Base-by-base conservation (phyloP, 495 filamentous ascomycete genomes). In the Neurospora discreta region DNA sequence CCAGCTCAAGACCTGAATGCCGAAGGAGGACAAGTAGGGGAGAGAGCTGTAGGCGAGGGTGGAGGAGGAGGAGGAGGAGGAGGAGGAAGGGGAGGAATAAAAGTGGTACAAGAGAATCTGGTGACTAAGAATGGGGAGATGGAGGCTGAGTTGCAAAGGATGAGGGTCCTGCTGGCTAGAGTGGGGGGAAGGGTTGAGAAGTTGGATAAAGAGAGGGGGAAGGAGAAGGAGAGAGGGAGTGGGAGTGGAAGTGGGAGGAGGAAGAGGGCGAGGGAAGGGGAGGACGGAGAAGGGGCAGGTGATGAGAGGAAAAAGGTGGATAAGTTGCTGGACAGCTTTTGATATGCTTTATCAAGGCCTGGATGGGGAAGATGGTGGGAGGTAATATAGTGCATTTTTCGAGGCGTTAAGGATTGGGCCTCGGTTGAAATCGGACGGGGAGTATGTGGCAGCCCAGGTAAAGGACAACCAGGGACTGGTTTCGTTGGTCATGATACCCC, bases 91-190 rank as follows among this genome's bases (percentile, higher is more conserved):
- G 20, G 11, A 42, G 43, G 52, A 41, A 77, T 65, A 3, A 65
- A 83, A 42, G 85, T 84, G 60, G 87, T 97, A 33, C 93, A 97
- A 76, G 89, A 90, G 30, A 96, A 95, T 80, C 81, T 97, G 20
- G 85, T 93, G 11, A 91, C 88, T 16, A 86, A 87, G 58, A 90
- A 93, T 79, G 90, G 90, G n/a, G 88, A 90, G 74, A 78, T 97
- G 30, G 87, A 89, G 73, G 82, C 84, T 46, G 93, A 96, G 80
- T 77, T 97, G 73, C 88, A 91, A 76, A 89, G 86, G 74, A 94
- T 93, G 89, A 86, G 90, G 43, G 87, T 93, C 78, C 81, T 97
- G 72, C 88, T 91, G 58, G 88, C 89, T 23, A 85, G 92, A 60
- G 90, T 95, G 36, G 87, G 88, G 3, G 91, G 85, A 3, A 83